Evolutionary conservation across 2,329 filamentous ascomycete genomes (phyloP).

Genomic region (Didymella exigua): DNA sequence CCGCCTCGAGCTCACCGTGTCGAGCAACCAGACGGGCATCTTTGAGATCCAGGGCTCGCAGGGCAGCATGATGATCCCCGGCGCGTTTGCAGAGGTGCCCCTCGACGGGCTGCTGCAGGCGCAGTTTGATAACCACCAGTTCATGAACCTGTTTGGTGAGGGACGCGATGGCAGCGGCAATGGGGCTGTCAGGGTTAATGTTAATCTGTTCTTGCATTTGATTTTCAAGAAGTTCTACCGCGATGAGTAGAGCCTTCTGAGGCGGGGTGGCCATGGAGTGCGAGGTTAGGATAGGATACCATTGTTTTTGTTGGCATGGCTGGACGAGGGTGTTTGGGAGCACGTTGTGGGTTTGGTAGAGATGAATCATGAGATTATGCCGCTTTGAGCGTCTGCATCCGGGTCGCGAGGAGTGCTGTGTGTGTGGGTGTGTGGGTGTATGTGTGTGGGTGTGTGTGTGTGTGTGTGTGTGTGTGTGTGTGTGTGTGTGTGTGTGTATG

Average conservation of each 20-base stretch:
- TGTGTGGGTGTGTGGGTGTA: too few species aligned
- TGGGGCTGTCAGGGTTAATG: constrained; percentile 77
- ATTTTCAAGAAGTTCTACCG: constrained; percentile 98
- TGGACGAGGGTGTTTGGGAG: not conserved
- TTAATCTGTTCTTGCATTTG: constrained; percentile 94
- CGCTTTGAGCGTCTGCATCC: not conserved
- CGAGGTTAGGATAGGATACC: constrained; percentile 8
- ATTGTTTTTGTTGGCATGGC: not conserved
- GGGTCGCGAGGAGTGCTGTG: too few species aligned
- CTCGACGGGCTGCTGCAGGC: constrained; percentile 94
- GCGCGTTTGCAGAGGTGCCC: constrained; percentile 83
- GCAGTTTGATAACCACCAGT: constrained; percentile 96
- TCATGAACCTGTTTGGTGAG: constrained; percentile 81
- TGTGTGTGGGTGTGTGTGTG: too few species aligned
- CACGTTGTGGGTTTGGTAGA: not conserved
- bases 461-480: too few species aligned
- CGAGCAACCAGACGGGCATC: constrained; percentile 89
- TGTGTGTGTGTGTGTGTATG: too few species aligned
- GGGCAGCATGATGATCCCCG: constrained; percentile 94
- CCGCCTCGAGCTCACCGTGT: constrained; percentile 91
- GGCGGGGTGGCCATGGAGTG: not conserved
- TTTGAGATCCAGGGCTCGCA: constrained; percentile 91
- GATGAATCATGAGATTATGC: constrained; percentile 8
- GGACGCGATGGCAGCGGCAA: constrained; percentile 27
- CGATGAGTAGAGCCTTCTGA: constrained; percentile 37